Percentiles rank a stretch among this genome's conserved stretches.
These are phyloP conservation scores for Colletotrichum trifolii DNA, from an alignment of 2,329 filamentous ascomycete species.

Conservation along the genomic window DNA sequence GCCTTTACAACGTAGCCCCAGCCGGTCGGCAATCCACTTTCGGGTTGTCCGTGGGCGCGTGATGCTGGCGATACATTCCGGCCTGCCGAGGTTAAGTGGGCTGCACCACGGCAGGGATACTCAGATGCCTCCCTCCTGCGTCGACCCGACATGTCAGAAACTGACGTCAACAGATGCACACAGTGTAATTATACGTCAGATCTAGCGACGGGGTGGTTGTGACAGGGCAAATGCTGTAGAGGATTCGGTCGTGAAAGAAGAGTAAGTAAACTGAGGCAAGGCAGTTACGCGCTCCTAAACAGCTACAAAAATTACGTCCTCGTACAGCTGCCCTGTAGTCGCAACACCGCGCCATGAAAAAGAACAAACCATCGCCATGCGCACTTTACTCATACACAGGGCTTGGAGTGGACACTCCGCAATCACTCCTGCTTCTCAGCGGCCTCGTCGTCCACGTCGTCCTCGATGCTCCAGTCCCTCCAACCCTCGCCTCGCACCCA, in stretches of 20 bases:
- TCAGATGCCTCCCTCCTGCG: no score
- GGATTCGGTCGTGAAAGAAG: not conserved
- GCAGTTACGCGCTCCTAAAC: conserved; percentile 8
- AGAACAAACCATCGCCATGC: conserved; percentile 3
- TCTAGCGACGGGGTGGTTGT: no score
- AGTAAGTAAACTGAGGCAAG: not conserved
- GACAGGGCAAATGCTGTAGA: no score
- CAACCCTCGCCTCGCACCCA: conserved; percentile 82
- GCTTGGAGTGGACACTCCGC: not conserved
- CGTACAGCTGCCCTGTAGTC: conserved; percentile 2
- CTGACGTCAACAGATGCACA: no score
- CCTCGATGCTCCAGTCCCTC: conserved; percentile 71
- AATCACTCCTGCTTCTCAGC: conserved; percentile 21
- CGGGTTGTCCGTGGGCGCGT: conserved; percentile 24
- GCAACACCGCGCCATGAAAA: conserved; percentile 19
- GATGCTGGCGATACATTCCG: not conserved
- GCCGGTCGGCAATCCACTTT: not conserved
- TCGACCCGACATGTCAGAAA: no score
- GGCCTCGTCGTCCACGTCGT: conserved; percentile 59
- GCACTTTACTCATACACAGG: not conserved
- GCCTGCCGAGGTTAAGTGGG: not conserved
- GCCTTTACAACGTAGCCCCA: no score
- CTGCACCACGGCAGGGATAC: no score
- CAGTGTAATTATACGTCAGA: no score
- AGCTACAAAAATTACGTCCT: conserved; percentile 13